These are phyloP conservation scores for Inga leiocalycina DNA, from an alignment of 306 rosid species.

Conservation along the genomic window DNA sequence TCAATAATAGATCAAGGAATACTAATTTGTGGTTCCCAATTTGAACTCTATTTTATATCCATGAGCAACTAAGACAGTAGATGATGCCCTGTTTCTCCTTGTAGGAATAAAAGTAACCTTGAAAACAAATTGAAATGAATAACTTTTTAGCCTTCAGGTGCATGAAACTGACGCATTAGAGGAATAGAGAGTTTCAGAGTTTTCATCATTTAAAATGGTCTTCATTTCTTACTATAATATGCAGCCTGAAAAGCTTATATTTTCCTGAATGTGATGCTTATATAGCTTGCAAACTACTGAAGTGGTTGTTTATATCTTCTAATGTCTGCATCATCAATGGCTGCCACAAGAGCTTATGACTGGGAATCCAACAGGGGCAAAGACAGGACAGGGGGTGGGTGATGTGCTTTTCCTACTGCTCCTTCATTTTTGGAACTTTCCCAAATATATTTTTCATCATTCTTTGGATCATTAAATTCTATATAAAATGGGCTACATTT, in stretches of 20 bases:
- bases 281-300: conserved; percentile 15
- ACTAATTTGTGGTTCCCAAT: background rate
- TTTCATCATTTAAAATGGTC: background rate
- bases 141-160: background rate
- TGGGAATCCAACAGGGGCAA: conserved; percentile 88
- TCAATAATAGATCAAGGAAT: background rate
- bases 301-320: conserved; percentile 58
- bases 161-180: background rate
- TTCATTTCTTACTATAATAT: background rate
- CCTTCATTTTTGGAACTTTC: too few relatives aligned
- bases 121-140: conserved; percentile 1
- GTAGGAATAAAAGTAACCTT: background rate
- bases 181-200: background rate
- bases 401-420: too few relatives aligned
- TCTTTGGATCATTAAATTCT: too few relatives aligned
- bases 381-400: conserved; percentile 40
- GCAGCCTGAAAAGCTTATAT: background rate
- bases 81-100: background rate
- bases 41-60: background rate
- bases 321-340: conserved; percentile 81
- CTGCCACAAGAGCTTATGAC: conserved; percentile 77
- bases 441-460: too few relatives aligned
- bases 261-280: conserved; percentile 7
- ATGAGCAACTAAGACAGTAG: background rate
- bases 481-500: too few relatives aligned